A percentile compares a stretch with the other conserved stretches of the same genome.
These are phyloP conservation scores for Cladosporium sp. DNA, from an alignment of 2,329 filamentous ascomycete species.

Conservation along the genomic window DNA sequence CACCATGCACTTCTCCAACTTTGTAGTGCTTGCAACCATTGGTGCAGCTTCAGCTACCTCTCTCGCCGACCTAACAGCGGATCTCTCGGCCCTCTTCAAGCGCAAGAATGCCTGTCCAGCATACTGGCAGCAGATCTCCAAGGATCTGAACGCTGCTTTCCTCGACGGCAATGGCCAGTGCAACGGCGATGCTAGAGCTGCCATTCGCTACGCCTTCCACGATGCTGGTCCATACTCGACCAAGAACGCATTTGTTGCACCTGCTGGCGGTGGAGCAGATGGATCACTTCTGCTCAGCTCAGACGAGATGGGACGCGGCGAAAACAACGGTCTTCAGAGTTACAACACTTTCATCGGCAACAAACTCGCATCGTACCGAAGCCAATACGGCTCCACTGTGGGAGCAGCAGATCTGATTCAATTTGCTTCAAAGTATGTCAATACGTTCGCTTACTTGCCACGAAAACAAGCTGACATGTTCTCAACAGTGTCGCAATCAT, in stretches of 20 bases:
- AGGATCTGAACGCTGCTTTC: constrained; percentile 18
- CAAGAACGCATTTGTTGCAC: constrained; percentile 19
- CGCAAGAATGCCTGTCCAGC: not conserved
- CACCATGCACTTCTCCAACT: not conserved
- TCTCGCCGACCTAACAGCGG: not conserved
- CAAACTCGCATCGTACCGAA: constrained; percentile 31
- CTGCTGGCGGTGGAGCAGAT: constrained; percentile 35
- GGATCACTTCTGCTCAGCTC: constrained; percentile 37
- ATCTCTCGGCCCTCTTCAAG: not conserved
- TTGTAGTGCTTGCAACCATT: not conserved
- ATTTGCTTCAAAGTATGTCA: constrained; percentile 37
- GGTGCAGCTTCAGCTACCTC: not conserved
- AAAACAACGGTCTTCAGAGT: constrained; percentile 44
- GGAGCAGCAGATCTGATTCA: constrained; percentile 53
- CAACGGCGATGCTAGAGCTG: constrained; percentile 30
- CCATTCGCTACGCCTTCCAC: constrained; percentile 34
- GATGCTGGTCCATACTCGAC: constrained; percentile 21
- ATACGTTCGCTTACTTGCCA: not conserved
- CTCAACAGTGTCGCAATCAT: constrained; percentile 37
- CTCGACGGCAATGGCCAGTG: constrained; percentile 25
- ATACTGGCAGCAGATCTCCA: constrained; percentile 8
- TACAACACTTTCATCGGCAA: constrained; percentile 39
- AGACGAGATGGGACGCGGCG: constrained; percentile 32
- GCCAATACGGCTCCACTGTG: constrained; percentile 25
- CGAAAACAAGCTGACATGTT: not conserved